Conservation (phyloP, 306 rosid species). For the Sphenostylis stenocarpa region DNA sequence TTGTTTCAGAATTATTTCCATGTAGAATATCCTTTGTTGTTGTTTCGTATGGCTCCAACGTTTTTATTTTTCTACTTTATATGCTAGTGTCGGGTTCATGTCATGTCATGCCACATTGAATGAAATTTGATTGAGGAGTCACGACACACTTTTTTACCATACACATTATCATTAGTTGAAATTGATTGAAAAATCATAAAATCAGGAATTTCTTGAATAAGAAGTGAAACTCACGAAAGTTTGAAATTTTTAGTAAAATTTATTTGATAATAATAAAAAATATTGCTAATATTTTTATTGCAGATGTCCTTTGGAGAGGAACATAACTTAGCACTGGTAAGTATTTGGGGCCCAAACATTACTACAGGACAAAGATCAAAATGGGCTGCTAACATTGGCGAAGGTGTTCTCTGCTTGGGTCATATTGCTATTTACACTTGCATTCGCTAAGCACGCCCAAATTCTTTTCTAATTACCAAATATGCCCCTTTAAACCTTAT, state of each 20-base stretch:
- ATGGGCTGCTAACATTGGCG: not conserved
- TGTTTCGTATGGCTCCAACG: constrained; percentile 32
- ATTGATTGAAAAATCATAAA: no score
- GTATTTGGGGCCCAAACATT: not conserved
- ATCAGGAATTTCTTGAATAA: not conserved
- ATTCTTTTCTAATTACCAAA: no score
- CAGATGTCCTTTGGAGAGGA: not conserved
- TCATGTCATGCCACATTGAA: constrained; percentile 22
- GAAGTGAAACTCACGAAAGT: no score
- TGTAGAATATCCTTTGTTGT: constrained; percentile 17
- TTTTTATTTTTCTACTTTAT: not conserved
- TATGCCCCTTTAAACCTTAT: no score
- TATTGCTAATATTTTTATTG: not conserved
- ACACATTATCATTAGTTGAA: no score
- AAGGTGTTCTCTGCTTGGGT: not conserved
- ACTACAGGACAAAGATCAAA: not conserved
- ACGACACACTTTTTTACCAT: no score
- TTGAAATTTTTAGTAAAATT: no score
- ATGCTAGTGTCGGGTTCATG: constrained; percentile 33
- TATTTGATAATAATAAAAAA: no score
- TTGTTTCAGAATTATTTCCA: constrained; percentile 17
- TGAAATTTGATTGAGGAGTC: not conserved
- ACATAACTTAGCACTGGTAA: not conserved
- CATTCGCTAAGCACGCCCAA: no score
- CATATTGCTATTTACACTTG: no score